Conservation (phyloP, 371 early-diverging fungal species). For the Homolaphlyctis polyrhiza region DNA sequence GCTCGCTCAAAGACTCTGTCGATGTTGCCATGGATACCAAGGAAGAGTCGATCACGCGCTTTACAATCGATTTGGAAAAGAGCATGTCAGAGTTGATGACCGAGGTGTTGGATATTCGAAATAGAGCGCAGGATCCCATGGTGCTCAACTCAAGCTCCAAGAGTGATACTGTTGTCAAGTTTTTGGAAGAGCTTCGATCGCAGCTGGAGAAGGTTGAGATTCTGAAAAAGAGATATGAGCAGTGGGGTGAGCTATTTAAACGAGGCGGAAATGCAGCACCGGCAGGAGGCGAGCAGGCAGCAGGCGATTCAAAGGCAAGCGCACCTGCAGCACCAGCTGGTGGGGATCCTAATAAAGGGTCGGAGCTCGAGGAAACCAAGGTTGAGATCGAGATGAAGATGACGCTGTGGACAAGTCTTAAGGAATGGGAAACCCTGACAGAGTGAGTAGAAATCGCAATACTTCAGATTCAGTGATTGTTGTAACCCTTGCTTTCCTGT, state of each 20-base stretch:
- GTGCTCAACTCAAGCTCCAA: slow-evolving; percentile 40
- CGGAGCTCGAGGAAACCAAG: slow-evolving; percentile 45
- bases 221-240: slow-evolving; percentile 35
- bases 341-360: slow-evolving; percentile 1
- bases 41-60: slow-evolving; percentile 47
- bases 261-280: slow-evolving; percentile 32
- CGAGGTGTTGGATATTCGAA: slow-evolving; percentile 48
- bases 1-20: slow-evolving; percentile 45
- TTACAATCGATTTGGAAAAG: slow-evolving; percentile 46
- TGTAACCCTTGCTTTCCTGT: too few species aligned
- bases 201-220: slow-evolving; percentile 36
- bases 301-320: background rate
- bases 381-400: slow-evolving; percentile 46
- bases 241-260: slow-evolving; percentile 49
- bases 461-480: background rate
- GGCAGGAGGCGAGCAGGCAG: slow-evolving; percentile 5
- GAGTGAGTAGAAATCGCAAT: slow-evolving; percentile 35
- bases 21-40: slow-evolving; percentile 50
- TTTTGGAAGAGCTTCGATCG: slow-evolving; percentile 31
- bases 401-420: slow-evolving; percentile 45
- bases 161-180: slow-evolving; percentile 35
- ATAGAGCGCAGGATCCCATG: slow-evolving; percentile 52
- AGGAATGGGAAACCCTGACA: slow-evolving; percentile 43
- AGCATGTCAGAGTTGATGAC: slow-evolving; percentile 36
- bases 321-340: background rate